Conservation (phyloP, 2,329 filamentous ascomycete species). For the Lecanicillium sp. region DNA sequence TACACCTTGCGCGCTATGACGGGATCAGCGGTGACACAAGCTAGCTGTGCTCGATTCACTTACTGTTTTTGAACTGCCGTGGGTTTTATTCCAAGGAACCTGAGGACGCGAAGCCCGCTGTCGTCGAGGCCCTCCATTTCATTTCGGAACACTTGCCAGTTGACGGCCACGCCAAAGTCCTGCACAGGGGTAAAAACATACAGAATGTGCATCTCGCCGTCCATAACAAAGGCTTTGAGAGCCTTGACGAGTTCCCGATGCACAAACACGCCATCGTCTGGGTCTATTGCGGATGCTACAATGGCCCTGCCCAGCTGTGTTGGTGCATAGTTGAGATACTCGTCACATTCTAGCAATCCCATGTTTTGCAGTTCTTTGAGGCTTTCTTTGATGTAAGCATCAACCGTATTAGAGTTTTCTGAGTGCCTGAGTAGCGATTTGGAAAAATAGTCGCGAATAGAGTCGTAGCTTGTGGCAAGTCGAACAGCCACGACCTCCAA, state of each 20-base stretch:
- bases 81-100: constrained; percentile 60
- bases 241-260: constrained; percentile 60
- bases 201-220: constrained; percentile 71
- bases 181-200: constrained; percentile 72
- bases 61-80: constrained; percentile 59
- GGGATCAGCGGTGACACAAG: constrained; percentile 12
- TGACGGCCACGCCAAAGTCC: constrained; percentile 44
- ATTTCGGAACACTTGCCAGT: constrained; percentile 66
- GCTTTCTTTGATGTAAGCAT: constrained; percentile 47
- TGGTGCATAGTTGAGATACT: constrained; percentile 44
- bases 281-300: constrained; percentile 63
- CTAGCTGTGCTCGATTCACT: constrained; percentile 13
- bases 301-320: constrained; percentile 63
- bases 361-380: constrained; percentile 47
- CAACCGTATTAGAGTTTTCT: constrained; percentile 38
- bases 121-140: constrained; percentile 65
- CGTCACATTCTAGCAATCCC: constrained; percentile 44
- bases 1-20: constrained; percentile 55
- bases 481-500: constrained; percentile 63
- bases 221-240: constrained; percentile 67
- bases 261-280: constrained; percentile 67
- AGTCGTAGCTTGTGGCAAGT: constrained; percentile 55
- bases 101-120: constrained; percentile 59
- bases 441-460: constrained; percentile 58
- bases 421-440: constrained; percentile 59